Evolutionary conservation across 306 rosid genomes (phyloP).

Genomic region (Hylodesmum podocarpum): DNA sequence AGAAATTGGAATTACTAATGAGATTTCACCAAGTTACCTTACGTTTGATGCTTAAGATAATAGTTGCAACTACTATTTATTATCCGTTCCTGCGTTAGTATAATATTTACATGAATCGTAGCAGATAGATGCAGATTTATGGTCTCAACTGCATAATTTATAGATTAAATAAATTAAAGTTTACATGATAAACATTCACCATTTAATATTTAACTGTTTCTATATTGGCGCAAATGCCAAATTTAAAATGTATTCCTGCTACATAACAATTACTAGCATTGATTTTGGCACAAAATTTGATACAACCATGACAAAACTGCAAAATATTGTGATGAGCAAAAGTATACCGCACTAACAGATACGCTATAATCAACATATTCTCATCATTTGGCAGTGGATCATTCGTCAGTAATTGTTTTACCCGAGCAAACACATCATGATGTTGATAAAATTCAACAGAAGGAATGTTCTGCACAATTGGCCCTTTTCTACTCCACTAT

Average conservation of each 20-base stretch:
- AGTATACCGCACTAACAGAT: neutral
- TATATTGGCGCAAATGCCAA: neutral
- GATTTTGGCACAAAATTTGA: constrained; percentile 1
- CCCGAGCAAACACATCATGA: neutral
- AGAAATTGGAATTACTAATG: neutral
- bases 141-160: neutral
- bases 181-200: neutral
- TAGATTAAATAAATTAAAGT: neutral
- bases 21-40: neutral
- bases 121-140: neutral
- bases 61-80: neutral
- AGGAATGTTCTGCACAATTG: neutral
- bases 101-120: neutral
- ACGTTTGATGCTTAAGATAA: neutral
- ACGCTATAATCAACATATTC: neutral
- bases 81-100: neutral
- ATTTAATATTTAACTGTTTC: neutral
- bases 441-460: neutral
- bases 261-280: neutral
- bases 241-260: neutral
- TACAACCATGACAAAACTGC: constrained; percentile 1
- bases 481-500: neutral
- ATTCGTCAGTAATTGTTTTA: neutral
- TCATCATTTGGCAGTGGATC: neutral
- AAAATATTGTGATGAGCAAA: constrained; percentile 13